phyloP scores from a whole-genome alignment of 352 stramenopile genomes.

The Peronospora destructor region DNA sequence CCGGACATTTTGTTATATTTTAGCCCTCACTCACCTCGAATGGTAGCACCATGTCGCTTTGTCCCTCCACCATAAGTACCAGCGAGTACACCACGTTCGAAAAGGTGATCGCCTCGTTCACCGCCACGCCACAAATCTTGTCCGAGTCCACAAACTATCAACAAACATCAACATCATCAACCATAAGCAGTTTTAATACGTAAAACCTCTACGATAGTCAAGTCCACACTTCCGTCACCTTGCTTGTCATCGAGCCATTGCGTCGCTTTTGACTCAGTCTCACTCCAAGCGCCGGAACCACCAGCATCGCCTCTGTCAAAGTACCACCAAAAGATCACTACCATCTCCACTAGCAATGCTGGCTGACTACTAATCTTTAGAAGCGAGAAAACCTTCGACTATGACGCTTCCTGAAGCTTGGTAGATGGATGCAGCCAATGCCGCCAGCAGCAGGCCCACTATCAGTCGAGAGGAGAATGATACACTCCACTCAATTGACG shows the following conservation, averaged over 20 bases:
- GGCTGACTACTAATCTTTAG: background rate
- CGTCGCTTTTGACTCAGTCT: constrained; percentile 54
- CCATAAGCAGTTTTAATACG: background rate
- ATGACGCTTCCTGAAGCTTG: constrained; percentile 17
- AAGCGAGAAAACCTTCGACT: constrained; percentile 21
- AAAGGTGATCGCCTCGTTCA: constrained; percentile 82
- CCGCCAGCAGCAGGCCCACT: constrained; percentile 12
- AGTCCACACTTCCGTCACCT: constrained; percentile 3
- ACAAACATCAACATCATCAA: background rate
- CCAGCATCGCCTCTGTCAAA: constrained; percentile 59
- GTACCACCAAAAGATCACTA: constrained; percentile 4
- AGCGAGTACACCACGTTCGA: constrained; percentile 76
- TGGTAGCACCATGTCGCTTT: constrained; percentile 60
- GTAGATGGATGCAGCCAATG: constrained; percentile 17
- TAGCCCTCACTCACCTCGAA: constrained; percentile 58
- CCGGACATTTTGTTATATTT: background rate
- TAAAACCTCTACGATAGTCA: background rate
- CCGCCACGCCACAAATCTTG: constrained; percentile 54
- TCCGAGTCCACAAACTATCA: constrained; percentile 29
- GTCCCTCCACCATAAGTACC: constrained; percentile 64
- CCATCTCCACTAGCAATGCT: background rate
- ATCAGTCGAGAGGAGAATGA: constrained; percentile 13
- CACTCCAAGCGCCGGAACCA: constrained; percentile 67
- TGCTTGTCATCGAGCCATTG: constrained; percentile 32
- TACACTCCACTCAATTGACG: constrained; percentile 16